phyloP scores from a whole-genome alignment of 78 protist genomes.

The Creolimax fragrantissima region DNA sequence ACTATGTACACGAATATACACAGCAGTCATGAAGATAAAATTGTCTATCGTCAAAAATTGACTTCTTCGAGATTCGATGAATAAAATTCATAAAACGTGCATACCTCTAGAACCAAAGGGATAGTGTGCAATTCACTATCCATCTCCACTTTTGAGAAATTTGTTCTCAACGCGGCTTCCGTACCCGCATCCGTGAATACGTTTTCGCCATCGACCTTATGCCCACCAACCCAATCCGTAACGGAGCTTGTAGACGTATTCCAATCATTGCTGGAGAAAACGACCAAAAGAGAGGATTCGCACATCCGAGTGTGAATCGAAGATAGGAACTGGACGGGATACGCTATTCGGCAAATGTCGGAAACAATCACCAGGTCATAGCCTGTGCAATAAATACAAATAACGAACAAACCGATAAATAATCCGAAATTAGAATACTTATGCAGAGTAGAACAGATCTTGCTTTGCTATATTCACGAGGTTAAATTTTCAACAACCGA shows the following conservation, averaged over 20 bases:
- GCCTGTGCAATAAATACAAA: not conserved
- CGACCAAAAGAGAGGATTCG: not conserved
- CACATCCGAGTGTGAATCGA: not conserved
- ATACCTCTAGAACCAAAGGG: not conserved
- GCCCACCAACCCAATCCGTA: not conserved
- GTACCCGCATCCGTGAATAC: not conserved
- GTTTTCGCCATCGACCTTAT: not conserved
- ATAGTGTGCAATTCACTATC: not conserved
- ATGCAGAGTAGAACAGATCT: too few relatives aligned
- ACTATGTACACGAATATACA: not conserved
- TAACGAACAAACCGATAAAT: too few relatives aligned
- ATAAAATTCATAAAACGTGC: too few relatives aligned
- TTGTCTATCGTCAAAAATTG: not conserved
- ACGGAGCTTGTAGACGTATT: not conserved
- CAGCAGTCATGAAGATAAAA: not conserved
- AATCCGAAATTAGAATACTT: too few relatives aligned
- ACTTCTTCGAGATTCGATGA: not conserved
- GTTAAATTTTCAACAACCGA: not conserved
- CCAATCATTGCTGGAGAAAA: not conserved
- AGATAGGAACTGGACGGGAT: not conserved
- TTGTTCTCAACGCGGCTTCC: not conserved
- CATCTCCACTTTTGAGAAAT: not conserved
- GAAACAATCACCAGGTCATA: not conserved
- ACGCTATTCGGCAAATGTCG: not conserved
- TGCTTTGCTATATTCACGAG: not conserved